Conservation (phyloP, 257 asterid species). For the Plectranthus barbatus region DNA sequence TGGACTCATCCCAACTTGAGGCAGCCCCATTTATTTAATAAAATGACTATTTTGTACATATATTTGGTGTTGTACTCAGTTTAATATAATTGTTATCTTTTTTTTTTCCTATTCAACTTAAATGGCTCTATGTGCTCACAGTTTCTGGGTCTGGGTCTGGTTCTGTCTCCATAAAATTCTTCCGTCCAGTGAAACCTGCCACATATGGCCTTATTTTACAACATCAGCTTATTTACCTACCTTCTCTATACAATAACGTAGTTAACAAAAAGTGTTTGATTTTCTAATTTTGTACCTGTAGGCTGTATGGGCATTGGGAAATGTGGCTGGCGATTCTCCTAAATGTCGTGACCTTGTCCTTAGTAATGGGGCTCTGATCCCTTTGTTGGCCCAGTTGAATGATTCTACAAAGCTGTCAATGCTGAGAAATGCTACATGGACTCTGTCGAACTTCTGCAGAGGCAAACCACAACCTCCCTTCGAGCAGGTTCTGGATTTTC, state of each 20-base stretch:
- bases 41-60: background rate
- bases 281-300: constrained; percentile 6
- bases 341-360: constrained; percentile 90
- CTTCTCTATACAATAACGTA: background rate
- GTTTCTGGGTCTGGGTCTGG: background rate
- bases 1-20: background rate
- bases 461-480: constrained; percentile 97
- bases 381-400: constrained; percentile 74
- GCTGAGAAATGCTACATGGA: constrained; percentile 98
- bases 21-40: too few relatives aligned
- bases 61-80: background rate
- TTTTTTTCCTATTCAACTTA: background rate
- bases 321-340: constrained; percentile 94
- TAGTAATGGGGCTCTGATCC: constrained; percentile 66
- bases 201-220: background rate
- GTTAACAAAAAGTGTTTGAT: background rate
- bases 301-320: constrained; percentile 99
- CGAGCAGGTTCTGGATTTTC: constrained; percentile 61
- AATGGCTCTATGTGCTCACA: background rate
- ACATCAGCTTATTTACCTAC: background rate
- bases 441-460: constrained; percentile 87
- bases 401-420: constrained; percentile 78
- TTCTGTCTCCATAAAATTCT: background rate
- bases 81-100: too few relatives aligned
- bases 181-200: background rate